Base-by-base conservation (phyloP, 1,284 basidiomycete species). In the Wolfiporia cocos region DNA sequence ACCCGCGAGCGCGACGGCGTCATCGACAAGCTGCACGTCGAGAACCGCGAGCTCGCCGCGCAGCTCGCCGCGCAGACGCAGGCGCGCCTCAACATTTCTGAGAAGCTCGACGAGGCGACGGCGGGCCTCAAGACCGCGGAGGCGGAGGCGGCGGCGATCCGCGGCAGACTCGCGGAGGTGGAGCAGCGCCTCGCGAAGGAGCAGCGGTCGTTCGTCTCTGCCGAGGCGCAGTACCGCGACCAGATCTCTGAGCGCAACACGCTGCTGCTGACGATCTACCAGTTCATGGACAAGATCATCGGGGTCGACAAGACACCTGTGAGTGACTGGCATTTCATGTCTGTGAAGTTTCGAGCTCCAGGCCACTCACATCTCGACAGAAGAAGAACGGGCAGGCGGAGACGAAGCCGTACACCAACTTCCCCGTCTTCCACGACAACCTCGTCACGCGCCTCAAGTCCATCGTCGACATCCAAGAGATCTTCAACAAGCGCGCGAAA, bases 181-280 rank as follows among this genome's bases (percentile, higher is more conserved):
- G 93, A 97, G 67, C 73, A 78, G 50, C 73, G 92, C 47, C 64
- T 95, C 46, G 78, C 80, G 36, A 91, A 91, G 61, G 92, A 92
- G 47, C 90, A 95, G 59, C 74, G 87, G 33, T 74, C 81, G 33
- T 62, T 89, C 44, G 61, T 86, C 45, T 66, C 70, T 30, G 78
- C 81, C 2, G 91, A 96, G 61, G 77, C 72, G 41, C 84, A 92
- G 61, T 90, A 87, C 53, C 76, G 92, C 24, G 86, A 93, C 61
- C 92, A 96, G 64, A 66, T 95, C 35, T 92, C 88, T 21, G 95
- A 98, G 67, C 73, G 92, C 45, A 95, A 94, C 61, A 93, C 91
- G 18, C 71, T 98, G 20, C 67, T 98, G 36, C 69, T 96, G 48
- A 92, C 88, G 12, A 90, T 97, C 23, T 96, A 93, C 64, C 91